These are phyloP conservation scores for Metschnikowia santaceciliae DNA, from an alignment of 805 yeast species.

Conservation along the genomic window DNA sequence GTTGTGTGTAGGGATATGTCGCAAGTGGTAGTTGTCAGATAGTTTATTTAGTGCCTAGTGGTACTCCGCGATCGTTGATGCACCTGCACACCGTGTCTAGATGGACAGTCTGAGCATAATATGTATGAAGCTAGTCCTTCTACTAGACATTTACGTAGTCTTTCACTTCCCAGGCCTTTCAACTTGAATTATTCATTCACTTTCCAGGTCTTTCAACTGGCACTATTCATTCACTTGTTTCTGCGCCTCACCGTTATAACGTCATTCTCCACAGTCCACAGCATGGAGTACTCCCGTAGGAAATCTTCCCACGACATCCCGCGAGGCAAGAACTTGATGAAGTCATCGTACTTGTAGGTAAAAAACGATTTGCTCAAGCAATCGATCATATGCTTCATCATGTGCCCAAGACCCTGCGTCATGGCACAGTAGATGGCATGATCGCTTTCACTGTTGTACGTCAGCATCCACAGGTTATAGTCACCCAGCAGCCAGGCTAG, in stretches of 20 bases:
- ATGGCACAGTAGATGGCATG: constrained; percentile 33
- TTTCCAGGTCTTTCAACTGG: neutral
- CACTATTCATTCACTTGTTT: neutral
- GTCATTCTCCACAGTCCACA: constrained; percentile 32
- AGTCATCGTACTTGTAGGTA: constrained; percentile 25
- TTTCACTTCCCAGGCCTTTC: neutral
- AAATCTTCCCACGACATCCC: constrained; percentile 21
- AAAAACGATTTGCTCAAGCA: constrained; percentile 33
- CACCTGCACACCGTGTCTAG: neutral
- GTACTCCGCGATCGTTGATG: constrained; percentile 1
- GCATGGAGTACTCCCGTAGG: constrained; percentile 15
- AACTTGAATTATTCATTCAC: neutral
- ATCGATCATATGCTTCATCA: constrained; percentile 29
- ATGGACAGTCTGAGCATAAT: neutral
- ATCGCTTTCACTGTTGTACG: constrained; percentile 32
- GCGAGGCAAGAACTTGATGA: constrained; percentile 29
- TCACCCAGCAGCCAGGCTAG: constrained; percentile 29
- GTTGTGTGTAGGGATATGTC: neutral
- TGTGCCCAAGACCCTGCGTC: constrained; percentile 38
- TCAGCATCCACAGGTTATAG: constrained; percentile 26
- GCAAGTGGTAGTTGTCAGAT: neutral
- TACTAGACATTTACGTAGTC: neutral
- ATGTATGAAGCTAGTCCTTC: neutral
- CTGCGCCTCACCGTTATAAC: constrained; percentile 21
- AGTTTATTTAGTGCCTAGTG: neutral